Percentiles rank a stretch among this genome's conserved stretches.
These are phyloP conservation scores for Dittrichia graveolens DNA, from an alignment of 129 eudicot species.

Conservation along the genomic window DNA sequence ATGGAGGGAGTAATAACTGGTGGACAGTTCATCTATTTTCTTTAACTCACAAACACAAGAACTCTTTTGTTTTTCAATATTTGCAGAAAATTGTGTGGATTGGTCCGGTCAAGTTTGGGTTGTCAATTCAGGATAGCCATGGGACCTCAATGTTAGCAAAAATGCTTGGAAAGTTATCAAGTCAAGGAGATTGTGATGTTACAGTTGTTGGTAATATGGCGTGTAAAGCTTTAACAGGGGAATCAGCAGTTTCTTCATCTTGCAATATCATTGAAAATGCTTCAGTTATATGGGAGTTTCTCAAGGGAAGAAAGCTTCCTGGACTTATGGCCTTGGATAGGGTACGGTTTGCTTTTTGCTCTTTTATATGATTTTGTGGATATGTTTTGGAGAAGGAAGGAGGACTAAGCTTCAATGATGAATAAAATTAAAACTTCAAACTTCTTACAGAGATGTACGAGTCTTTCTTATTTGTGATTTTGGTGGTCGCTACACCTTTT, in stretches of 20 bases:
- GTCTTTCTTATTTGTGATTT: not conserved
- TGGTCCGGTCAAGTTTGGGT: conserved; percentile 66
- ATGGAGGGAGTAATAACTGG: not conserved
- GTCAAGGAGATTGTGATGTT: conserved; percentile 48
- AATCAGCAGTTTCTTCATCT: conserved; percentile 32
- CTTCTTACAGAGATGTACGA: not conserved
- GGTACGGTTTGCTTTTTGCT: conserved; percentile 43
- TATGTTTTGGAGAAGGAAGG: not conserved
- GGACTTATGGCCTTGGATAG: conserved; percentile 89
- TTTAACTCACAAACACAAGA: conserved; percentile 8
- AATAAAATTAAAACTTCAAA: not conserved
- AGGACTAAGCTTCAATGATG: not conserved
- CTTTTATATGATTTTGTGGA: conserved; percentile 2
- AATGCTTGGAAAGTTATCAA: conserved; percentile 43
- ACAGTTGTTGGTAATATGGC: conserved; percentile 70
- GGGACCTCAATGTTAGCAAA: conserved; percentile 60
- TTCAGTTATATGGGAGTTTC: conserved; percentile 78
- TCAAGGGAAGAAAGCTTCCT: conserved; percentile 85
- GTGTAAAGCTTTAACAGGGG: conserved; percentile 36
- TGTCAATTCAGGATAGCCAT: conserved; percentile 37
- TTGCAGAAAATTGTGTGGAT: conserved; percentile 79
- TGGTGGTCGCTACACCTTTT: not conserved
- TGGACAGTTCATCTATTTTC: not conserved
- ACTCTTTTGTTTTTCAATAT: not conserved
- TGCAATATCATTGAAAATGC: conserved; percentile 59